Percentiles rank a stretch among this genome's conserved stretches.
Evolutionary conservation across 2,329 filamentous ascomycete species (phyloP).

Genomic region (Scleromitrula shiraiana): DNA sequence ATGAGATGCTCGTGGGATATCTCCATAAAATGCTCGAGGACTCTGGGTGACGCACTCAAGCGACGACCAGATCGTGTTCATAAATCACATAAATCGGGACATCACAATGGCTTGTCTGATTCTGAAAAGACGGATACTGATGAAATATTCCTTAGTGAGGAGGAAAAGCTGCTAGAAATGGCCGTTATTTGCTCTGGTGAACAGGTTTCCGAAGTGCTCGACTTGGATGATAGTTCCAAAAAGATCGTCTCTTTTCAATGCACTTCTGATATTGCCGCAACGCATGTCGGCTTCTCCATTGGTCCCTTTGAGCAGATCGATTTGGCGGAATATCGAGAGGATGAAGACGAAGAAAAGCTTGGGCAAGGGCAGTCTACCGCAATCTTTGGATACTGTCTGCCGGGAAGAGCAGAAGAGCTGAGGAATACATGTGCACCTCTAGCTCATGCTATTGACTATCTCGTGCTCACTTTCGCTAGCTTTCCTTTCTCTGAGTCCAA

Average conservation of each 20-base stretch:
- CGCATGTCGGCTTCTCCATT: conserved; percentile 87
- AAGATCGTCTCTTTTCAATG: conserved; percentile 85
- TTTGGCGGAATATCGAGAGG: conserved; percentile 78
- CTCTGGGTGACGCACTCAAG: conserved; percentile 67
- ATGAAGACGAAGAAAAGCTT: conserved; percentile 85
- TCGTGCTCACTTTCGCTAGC: conserved; percentile 78
- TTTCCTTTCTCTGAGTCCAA: conserved; percentile 93
- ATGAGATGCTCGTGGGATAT: conserved; percentile 82
- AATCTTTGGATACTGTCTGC: conserved; percentile 85
- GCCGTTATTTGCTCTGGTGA: conserved; percentile 87
- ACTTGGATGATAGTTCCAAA: conserved; percentile 68
- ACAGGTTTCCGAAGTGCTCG: conserved; percentile 71
- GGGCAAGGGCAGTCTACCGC: conserved; percentile 74
- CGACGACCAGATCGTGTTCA: conserved; percentile 29
- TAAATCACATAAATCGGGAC: conserved; percentile 21
- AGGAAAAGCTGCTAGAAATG: conserved; percentile 84
- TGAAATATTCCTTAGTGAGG: conserved; percentile 46
- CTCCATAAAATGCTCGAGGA: conserved; percentile 76
- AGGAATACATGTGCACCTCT: conserved; percentile 81
- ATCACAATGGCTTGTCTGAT: background rate
- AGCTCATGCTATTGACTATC: conserved; percentile 81
- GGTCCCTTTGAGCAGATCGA: conserved; percentile 94
- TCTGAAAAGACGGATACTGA: conserved; percentile 12
- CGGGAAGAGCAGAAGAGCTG: conserved; percentile 72
- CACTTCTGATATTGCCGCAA: conserved; percentile 66